Base-by-base conservation (phyloP, 2,329 filamentous ascomycete genomes). In the Trichoderma afroharzianum region DNA sequence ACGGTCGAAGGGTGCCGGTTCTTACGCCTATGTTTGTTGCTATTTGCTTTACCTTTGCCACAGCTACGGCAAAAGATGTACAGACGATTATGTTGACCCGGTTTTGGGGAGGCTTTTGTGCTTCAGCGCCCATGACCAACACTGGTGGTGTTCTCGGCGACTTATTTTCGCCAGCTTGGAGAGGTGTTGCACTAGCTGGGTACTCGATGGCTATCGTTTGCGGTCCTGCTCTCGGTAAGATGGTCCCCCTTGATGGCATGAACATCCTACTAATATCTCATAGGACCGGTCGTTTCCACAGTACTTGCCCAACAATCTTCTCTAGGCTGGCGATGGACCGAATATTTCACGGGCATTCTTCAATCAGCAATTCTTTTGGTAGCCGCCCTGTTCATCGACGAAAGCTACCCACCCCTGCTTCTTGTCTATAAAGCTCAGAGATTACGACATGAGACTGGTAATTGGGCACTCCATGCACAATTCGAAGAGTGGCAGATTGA, bases 401-500 rank as follows among this genome's bases (percentile, higher is more conserved):
- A 93, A 78, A 87, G 84, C 61, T 93, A 92, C 73, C 85, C 89
- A 0, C 87, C 89, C 0, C 82, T 82, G 0, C 83, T 93, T 3
- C 85, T 93, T 0, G 85, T 91, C 1, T 81, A 82, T 74, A 92
- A 92, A 77, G 90, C 91, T 0, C 84, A 83, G 0, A 82, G 85
- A 0, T 82, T 92, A 8, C 87, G 91, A 3, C 85, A 88, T 68
- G 84, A 90, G 73, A 89, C 85, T 1, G 89, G 89, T 18, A 92
- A 92, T 77, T 92, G 90, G 90, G 89, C 90, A 0, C 80, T 92
- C 1, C 90, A 92, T 76, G 87, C 91, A 2, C 84, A 85, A 55
- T 89, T 90, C 74, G 90, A 92, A 77, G 90, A 92, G 78, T 92
- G 89, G 88, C 89, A 93, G 73, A 87, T 92, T 2, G 88, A 82